phyloP scores from a whole-genome alignment of 257 asterid species.

The Vinca minor region DNA sequence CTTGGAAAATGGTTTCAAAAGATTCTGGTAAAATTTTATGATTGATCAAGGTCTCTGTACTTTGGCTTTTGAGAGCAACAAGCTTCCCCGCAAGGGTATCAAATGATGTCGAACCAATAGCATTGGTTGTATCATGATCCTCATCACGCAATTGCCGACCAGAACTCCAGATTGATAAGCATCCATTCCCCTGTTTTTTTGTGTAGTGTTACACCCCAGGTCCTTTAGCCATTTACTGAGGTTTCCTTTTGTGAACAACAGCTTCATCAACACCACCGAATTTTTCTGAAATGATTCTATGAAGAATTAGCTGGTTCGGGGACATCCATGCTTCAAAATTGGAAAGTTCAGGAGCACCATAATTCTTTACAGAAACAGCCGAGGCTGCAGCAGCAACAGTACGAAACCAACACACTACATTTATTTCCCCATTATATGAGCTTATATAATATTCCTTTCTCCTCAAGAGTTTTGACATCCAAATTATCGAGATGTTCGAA shows the following conservation, averaged over 20 bases:
- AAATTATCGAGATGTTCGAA: no score
- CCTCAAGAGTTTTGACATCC: no score
- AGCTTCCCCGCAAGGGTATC: constrained; percentile 86
- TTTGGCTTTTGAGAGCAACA: constrained; percentile 61
- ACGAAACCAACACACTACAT: no score
- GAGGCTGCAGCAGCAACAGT: constrained; percentile 91
- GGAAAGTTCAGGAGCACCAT: constrained; percentile 63
- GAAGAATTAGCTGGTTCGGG: constrained; percentile 54
- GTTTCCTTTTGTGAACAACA: constrained; percentile 21
- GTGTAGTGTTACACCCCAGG: constrained; percentile 52
- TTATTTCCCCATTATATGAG: no score
- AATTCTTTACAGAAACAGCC: constrained; percentile 48
- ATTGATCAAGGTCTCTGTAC: constrained; percentile 26
- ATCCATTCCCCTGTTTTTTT: constrained; percentile 60
- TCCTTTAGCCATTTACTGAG: constrained; percentile 67
- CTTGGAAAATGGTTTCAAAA: constrained; percentile 31
- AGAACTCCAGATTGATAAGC: constrained; percentile 68
- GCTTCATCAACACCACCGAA: constrained; percentile 23
- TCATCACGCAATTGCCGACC: constrained; percentile 92
- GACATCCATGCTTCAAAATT: constrained; percentile 62
- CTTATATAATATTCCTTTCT: no score
- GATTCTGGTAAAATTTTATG: constrained; percentile 16
- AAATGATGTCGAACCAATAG: constrained; percentile 83
- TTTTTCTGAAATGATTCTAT: constrained; percentile 51
- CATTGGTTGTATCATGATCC: constrained; percentile 64